A percentile compares a stretch with the other conserved stretches of the same genome.
Conservation (phyloP, 2,329 filamentous ascomycete species). For the Gnomoniopsis smithogilvyi region DNA sequence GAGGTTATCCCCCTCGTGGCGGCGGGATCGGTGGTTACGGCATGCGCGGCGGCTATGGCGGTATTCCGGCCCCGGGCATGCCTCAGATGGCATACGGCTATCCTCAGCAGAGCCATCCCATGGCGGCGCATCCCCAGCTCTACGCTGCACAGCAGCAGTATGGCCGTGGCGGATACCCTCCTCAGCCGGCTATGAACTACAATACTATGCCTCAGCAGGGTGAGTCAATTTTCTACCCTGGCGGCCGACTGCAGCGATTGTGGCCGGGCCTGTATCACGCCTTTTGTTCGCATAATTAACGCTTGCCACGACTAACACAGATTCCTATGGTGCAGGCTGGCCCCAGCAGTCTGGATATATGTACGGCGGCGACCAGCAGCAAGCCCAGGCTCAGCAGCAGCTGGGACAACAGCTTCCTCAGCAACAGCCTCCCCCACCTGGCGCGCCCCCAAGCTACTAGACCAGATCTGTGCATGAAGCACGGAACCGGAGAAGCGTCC, state of each 20-base stretch:
- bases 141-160: conserved; percentile 36
- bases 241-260: neutral
- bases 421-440: conserved; percentile 10
- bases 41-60: conserved; percentile 33
- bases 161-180: conserved; percentile 41
- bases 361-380: conserved; percentile 28
- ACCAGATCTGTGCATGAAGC: neutral
- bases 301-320: neutral
- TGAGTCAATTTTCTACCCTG: conserved; percentile 18
- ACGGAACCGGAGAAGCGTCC: neutral
- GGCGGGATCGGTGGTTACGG: conserved; percentile 34
- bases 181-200: conserved; percentile 34
- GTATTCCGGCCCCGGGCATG: conserved; percentile 29
- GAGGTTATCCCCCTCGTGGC: conserved; percentile 50
- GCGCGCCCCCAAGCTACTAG: conserved; percentile 14
- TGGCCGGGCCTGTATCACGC: no score
- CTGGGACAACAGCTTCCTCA: conserved; percentile 24
- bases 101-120: conserved; percentile 33
- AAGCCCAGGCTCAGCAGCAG: conserved; percentile 33
- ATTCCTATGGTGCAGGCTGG: conserved; percentile 31
- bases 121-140: conserved; percentile 29
- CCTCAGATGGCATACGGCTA: conserved; percentile 34
- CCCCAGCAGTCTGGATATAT: conserved; percentile 25
- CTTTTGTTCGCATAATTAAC: neutral
- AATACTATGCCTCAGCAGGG: conserved; percentile 36